Evolutionary conservation across 257 asterid species (phyloP).

Genomic region (Solanum clarkiae): DNA sequence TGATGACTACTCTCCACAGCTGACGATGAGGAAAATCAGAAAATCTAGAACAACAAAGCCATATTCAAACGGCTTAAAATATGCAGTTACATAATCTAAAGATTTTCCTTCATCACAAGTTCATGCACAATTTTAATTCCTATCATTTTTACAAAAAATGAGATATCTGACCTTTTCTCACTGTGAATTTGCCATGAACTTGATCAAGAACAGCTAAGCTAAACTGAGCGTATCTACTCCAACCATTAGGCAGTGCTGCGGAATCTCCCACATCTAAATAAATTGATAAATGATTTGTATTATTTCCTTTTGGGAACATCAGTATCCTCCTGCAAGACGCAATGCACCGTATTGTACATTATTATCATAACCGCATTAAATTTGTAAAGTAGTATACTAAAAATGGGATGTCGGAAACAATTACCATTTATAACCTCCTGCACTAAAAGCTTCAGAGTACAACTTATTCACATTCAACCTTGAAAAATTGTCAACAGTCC

Average conservation of each 20-base stretch:
- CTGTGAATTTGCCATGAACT: slow-evolving; percentile 42
- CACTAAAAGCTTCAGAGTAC: slow-evolving; percentile 37
- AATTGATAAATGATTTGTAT: slow-evolving; percentile 50
- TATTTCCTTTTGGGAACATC: slow-evolving; percentile 63
- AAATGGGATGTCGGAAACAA: neutral
- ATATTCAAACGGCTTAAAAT: too few relatives aligned
- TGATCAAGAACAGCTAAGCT: slow-evolving; percentile 58
- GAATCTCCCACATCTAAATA: slow-evolving; percentile 70
- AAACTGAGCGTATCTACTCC: slow-evolving; percentile 75
- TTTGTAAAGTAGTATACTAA: neutral
- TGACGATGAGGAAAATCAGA: neutral
- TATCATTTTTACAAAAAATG: neutral
- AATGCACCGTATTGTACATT: neutral
- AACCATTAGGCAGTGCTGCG: slow-evolving; percentile 45
- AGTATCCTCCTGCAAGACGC: slow-evolving; percentile 59
- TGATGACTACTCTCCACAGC: neutral
- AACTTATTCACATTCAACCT: slow-evolving; percentile 40
- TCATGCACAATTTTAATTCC: neutral
- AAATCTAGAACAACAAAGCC: neutral
- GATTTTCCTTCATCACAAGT: neutral
- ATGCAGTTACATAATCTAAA: neutral
- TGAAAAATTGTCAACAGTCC: slow-evolving; percentile 47
- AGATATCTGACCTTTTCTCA: slow-evolving; percentile 33
- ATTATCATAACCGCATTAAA: neutral
- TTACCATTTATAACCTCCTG: slow-evolving; percentile 57